Evolutionary conservation across 164 flowering plant genomes (phyloP), one percentile per base, ranked within the genome.

Genomic region (Pachysandra terminalis): DNA sequence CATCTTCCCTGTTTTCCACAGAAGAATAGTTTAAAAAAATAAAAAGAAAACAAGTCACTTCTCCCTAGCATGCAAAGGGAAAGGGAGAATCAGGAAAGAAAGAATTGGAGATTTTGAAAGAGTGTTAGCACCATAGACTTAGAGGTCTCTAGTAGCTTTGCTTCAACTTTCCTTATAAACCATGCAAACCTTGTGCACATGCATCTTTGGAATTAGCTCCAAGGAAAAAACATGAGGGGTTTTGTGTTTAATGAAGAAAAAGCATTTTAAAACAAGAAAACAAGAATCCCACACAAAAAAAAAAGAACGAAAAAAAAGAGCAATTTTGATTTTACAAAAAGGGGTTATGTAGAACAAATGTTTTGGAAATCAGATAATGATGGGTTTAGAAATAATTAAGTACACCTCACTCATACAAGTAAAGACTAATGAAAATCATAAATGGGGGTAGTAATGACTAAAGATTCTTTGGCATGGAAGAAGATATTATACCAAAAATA

Each of bases 61-160:
- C n/a, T n/a, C n/a, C n/a, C n/a, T n/a, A n/a, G n/a, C n/a, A n/a
- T n/a, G n/a, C n/a, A n/a, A 45, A 45, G 17, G 17, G 10, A 45
- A 45, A 45, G 3, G 3, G 37, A 32, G 37, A 3, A 32, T 3
- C 25, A 54, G 19, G 21, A 27, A 19, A 26, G 55, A 52, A 19
- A 59, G 16, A 12, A n/a, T 27, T 23, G 21, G 41, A n/a, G 16
- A n/a, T 59, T 40, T 62, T 14, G 59, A 61, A 27, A 24, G 25
- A 22, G 23, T 68, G 17, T 40, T 35, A 60, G 59, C 32, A 68
- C 28, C 73, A 70, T 64, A 56, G 57, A 69, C n/a, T n/a, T n/a
- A n/a, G 14, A 63, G 9, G 56, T 5, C 6, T 7, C 2, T n/a
- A 9, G 64, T 21, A 21, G 51, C 51, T 3, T 12, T 45, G 17